A percentile compares a stretch with the other conserved stretches of the same genome.
Conservation (phyloP, 495 filamentous ascomycete genomes). For the Neurospora africana region DNA sequence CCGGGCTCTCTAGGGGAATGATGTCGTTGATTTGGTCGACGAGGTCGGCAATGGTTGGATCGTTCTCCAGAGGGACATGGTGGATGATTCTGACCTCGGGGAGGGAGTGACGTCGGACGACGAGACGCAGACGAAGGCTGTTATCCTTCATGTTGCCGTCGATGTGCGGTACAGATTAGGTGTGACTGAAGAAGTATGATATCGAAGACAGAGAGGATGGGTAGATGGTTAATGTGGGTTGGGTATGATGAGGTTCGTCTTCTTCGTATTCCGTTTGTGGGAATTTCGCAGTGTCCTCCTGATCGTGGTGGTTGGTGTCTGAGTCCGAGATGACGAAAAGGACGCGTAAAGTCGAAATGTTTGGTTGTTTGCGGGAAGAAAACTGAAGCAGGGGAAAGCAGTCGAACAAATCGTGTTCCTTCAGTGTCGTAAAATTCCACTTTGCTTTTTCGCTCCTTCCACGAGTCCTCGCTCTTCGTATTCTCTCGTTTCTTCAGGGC, state of each 20-base stretch:
- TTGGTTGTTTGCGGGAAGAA: neutral
- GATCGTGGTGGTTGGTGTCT: neutral
- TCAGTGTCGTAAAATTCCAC: neutral
- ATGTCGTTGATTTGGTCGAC: constrained; percentile 75
- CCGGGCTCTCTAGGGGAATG: constrained; percentile 69
- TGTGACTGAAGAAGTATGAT: neutral
- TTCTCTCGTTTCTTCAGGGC: neutral
- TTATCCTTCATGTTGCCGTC: constrained; percentile 14
- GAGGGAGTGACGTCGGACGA: constrained; percentile 69
- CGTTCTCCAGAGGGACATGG: constrained; percentile 45
- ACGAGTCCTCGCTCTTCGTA: neutral
- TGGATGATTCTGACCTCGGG: constrained; percentile 70
- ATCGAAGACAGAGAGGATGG: neutral
- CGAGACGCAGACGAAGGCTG: constrained; percentile 70
- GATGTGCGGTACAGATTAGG: neutral
- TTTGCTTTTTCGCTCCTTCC: neutral
- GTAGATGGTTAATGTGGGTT: neutral
- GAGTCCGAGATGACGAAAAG: neutral
- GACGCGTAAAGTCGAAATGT: neutral
- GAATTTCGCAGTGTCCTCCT: neutral
- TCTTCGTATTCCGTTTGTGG: neutral
- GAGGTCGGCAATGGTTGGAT: constrained; percentile 65
- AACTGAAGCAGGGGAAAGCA: neutral
- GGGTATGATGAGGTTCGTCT: neutral
- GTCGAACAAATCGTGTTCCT: neutral